A percentile compares a stretch with the other conserved stretches of the same genome.
These are phyloP conservation scores for Calcarisporium arbuscula DNA, from an alignment of 2,329 filamentous ascomycete species.

Conservation along the genomic window DNA sequence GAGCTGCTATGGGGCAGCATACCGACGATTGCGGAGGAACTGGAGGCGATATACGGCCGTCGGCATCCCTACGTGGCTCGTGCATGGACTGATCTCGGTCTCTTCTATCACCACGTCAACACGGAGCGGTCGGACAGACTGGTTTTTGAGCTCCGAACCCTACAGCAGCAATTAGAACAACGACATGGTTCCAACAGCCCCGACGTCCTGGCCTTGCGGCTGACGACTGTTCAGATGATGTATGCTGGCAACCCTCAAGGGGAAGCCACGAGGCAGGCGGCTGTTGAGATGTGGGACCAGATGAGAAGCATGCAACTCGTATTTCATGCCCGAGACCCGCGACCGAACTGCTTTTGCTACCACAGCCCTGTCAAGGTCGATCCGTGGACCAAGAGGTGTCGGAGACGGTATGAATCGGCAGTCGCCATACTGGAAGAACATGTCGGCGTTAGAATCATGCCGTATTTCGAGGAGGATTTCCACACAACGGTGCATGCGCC, in stretches of 20 bases:
- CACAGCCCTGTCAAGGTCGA: constrained; percentile 37
- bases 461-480: constrained; percentile 39
- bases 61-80: constrained; percentile 37
- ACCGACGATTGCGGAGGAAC: constrained; percentile 35
- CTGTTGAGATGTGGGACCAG: constrained; percentile 30
- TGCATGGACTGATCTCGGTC: constrained; percentile 34
- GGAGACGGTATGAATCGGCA: constrained; percentile 32
- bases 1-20: constrained; percentile 36
- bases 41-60: constrained; percentile 37
- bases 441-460: constrained; percentile 28
- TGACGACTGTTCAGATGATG: constrained; percentile 33
- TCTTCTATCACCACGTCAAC: constrained; percentile 32
- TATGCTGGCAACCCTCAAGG: constrained; percentile 27
- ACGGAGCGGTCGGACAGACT: constrained; percentile 30
- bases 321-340: constrained; percentile 28
- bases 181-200: constrained; percentile 23
- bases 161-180: constrained; percentile 30
- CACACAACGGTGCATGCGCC: constrained; percentile 32
- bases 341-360: constrained; percentile 34
- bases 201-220: constrained; percentile 33
- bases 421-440: constrained; percentile 31
- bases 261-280: constrained; percentile 27
- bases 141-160: constrained; percentile 27
- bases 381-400: constrained; percentile 37
- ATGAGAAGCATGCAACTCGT: constrained; percentile 28